Evolutionary conservation across 331 rosid species (phyloP), one percentile per base, ranked within the genome.

Genomic region (Quercus phellos): DNA sequence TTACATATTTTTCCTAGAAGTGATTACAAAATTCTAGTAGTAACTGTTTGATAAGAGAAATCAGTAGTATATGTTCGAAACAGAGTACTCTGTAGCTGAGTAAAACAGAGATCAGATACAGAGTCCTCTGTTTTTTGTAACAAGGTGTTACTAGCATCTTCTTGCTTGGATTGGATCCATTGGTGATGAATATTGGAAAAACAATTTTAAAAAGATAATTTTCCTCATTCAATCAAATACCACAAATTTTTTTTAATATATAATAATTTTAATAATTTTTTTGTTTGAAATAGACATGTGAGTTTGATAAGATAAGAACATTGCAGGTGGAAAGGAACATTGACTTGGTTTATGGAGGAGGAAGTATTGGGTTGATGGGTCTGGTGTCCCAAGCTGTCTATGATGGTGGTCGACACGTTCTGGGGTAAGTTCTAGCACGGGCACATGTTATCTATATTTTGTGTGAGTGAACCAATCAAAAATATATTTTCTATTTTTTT

Each of bases 321-420:
- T 53, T 79, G 78, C 86, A 92, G 98, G 98, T 94, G 68, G 94
- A 90, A 85, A 90, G 92, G 70, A 86, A 82, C 76, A 88, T 94
- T 67, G 98, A 94, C 93, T 85, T 94, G 90, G 98, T 94, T 18
- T 94, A 94, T 77, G 98, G 98, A 80, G 98, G 98, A 75, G 98
- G 98, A 38, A 94, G 98, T 86, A 90, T 94, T 42, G 97, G 98
- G 0, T 83, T 94, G 82, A 92, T 94, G 98, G 97, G 98, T 68
- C 83, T 83, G 42, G 86, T 94, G 59, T 94, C 98, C 2, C 93
- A 88, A 88, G 97, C 90, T 73, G 97, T 94, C 8, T 70, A 84
- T 70, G 91, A 92, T 74, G 98, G 98, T 19, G 98, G 98, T 77
- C 93, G 98, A 88, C 98, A 92, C 81, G 97, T 94, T 51, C 88